Conservation (phyloP, 169 alveolate species). For the Plasmodium billcollinsi region DNA sequence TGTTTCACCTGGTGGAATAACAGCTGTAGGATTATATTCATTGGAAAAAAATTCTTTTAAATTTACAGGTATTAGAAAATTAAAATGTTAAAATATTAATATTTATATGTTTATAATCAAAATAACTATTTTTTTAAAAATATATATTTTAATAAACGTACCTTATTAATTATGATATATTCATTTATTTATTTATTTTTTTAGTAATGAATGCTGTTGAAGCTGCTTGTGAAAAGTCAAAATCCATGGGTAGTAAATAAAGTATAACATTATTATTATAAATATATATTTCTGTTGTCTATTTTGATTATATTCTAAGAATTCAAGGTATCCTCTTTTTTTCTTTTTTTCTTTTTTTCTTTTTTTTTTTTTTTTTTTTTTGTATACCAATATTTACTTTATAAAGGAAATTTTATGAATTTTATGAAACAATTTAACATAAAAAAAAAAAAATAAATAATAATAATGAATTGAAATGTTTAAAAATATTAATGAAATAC, state of each 20-base stretch:
- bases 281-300: too few relatives aligned
- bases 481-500: too few relatives aligned
- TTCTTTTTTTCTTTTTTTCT: too few relatives aligned
- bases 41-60: constrained; percentile 80
- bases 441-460: too few relatives aligned
- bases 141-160: background rate
- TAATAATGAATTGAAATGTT: too few relatives aligned
- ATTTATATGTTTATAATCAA: background rate
- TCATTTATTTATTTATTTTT: constrained; percentile 3
- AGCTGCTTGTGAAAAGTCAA: constrained; percentile 55
- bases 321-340: too few relatives aligned
- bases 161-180: background rate
- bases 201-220: constrained; percentile 77
- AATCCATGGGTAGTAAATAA: constrained; percentile 39
- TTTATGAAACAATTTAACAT: too few relatives aligned
- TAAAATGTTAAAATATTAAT: background rate
- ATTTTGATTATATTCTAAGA: too few relatives aligned
- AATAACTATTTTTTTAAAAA: background rate
- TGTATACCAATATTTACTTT: too few relatives aligned
- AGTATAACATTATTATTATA: too few relatives aligned
- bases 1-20: constrained; percentile 85
- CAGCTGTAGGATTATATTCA: constrained; percentile 80
- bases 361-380: too few relatives aligned
- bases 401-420: too few relatives aligned
- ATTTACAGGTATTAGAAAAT: constrained; percentile 68